These are phyloP conservation scores for Ambrosia artemisiifolia DNA, from an alignment of 129 eudicot genomes.

Conservation along the genomic window DNA sequence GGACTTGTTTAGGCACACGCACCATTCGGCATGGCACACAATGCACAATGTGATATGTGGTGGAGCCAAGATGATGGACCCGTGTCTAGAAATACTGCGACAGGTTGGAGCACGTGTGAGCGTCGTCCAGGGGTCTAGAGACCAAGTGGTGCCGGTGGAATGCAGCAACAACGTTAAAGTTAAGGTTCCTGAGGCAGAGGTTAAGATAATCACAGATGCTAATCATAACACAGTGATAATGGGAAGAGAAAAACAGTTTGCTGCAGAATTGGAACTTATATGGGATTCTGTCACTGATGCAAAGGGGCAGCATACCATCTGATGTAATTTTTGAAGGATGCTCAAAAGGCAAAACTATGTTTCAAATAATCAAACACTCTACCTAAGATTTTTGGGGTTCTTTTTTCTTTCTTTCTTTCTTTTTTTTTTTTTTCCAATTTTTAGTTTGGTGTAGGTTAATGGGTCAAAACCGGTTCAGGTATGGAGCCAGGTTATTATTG, in stretches of 20 bases:
- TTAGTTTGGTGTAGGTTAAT: no score
- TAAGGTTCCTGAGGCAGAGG: constrained; percentile 54
- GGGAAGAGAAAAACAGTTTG: constrained; percentile 54
- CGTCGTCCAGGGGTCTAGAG: constrained; percentile 62
- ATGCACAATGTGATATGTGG: constrained; percentile 92
- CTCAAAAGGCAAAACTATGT: background rate
- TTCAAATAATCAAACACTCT: background rate
- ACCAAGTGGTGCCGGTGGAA: constrained; percentile 67
- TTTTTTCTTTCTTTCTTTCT: no score
- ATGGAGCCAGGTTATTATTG: no score
- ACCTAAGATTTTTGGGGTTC: no score
- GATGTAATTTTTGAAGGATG: background rate
- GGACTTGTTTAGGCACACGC: constrained; percentile 68
- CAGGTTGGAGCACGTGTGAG: constrained; percentile 28
- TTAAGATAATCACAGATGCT: constrained; percentile 42
- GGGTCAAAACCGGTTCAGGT: no score
- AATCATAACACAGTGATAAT: constrained; percentile 55
- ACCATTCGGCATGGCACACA: constrained; percentile 96
- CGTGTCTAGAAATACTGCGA: constrained; percentile 48
- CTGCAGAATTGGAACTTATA: constrained; percentile 41
- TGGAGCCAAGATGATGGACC: constrained; percentile 58
- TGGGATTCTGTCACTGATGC: constrained; percentile 45
- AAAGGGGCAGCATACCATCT: background rate
- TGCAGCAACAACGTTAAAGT: constrained; percentile 62
- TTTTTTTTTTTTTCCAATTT: no score